A percentile compares a stretch with the other conserved stretches of the same genome.
Evolutionary conservation across 257 asterid species (phyloP).

Genomic region (Solanum sitiens): DNA sequence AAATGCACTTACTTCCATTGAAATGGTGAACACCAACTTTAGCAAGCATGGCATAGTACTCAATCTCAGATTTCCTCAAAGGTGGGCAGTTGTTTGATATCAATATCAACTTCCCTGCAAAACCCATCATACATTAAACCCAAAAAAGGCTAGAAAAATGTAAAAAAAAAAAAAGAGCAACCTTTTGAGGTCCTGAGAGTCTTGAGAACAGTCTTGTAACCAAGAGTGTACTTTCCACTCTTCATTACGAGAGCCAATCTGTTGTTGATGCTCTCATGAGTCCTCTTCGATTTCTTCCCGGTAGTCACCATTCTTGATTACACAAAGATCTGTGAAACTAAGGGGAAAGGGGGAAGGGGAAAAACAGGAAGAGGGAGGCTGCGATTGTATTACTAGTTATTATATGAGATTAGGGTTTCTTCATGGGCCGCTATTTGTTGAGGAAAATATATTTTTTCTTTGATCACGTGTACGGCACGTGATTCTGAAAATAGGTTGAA

Average conservation of each 20-base stretch:
- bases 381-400: neutral
- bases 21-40: constrained; percentile 80
- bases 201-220: constrained; percentile 82
- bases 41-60: constrained; percentile 83
- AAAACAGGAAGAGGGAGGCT: neutral
- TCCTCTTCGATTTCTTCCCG: constrained; percentile 42
- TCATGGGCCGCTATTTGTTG: neutral
- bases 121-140: neutral
- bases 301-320: neutral
- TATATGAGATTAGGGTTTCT: neutral
- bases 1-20: constrained; percentile 52
- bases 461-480: neutral
- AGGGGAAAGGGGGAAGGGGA: constrained; percentile 8
- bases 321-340: neutral
- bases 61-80: constrained; percentile 78
- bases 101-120: constrained; percentile 62
- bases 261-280: constrained; percentile 71
- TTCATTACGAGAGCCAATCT: constrained; percentile 75
- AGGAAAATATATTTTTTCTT: neutral
- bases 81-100: constrained; percentile 84
- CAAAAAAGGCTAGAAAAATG: neutral
- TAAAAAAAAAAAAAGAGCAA: neutral
- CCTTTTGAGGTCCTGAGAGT: constrained; percentile 72
- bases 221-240: constrained; percentile 80
- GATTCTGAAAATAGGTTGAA: neutral